Base-by-base conservation (phyloP, 768 basidiomycete genomes). In the Porpolomopsis calyptriformis region DNA sequence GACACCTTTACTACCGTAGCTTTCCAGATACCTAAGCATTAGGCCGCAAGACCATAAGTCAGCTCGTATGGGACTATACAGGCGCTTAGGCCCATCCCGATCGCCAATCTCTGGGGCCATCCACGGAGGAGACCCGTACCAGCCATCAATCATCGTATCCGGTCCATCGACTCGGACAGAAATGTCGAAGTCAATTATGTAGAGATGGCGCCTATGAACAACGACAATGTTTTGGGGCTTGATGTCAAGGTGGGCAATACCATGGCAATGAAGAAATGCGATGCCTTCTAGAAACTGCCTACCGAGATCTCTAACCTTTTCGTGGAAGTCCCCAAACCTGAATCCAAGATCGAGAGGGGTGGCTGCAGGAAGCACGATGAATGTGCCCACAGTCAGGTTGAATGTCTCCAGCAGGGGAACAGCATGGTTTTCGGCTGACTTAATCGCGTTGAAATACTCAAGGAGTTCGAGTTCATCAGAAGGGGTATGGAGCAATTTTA, bases 171-270 rank as follows among this genome's bases (percentile, higher is more conserved):
- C 49, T 23, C 20, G 36, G 31, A 47, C 25, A 37, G 49, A 26
- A 22, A 47, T 29, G 31, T 42, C 49, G 31, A 50, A 46, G 39
- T 50, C 45, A 19, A 42, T 51, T 19, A 87, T 82, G 67, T 87
- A 85, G 52, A 87, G 66, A 54, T 84, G 81, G 41, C 82, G 82
- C 52, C 79, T 77, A 55, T 83, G 65, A 36, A 79, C 82, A 16
- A 86, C 65, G 40, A 87, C 68, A 37, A 87, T 64, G 60, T 87
- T 87, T 62, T 85, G 84, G 3, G 85, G 85, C 63, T 87, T 87
- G 65, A 87, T 85, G 52, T 87, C 85, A 38, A 85, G 70, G 58
- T 87, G 84, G 38, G 85, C 87, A 56, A 87, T 79, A 56, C 84
- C 80, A 53, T 87, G 85, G 39, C 66, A 63, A 58, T 87, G 84